Evolutionary conservation across 371 early-diverging fungal genomes (phyloP), one percentile per base, ranked within the genome.

Genomic region (Mortierella sp.): DNA sequence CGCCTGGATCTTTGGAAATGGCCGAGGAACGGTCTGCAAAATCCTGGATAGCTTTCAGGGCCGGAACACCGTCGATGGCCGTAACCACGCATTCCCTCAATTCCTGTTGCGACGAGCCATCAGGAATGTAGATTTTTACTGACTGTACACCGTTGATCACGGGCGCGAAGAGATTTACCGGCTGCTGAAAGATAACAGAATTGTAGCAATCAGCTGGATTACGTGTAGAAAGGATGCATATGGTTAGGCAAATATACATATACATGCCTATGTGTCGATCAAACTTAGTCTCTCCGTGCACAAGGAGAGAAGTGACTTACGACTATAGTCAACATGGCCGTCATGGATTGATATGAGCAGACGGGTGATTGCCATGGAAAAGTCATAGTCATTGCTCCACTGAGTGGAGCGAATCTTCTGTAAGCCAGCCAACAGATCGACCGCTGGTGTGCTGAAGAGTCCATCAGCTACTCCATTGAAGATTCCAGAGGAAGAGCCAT

Each of bases 31-130:
- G 48, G 43, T 72, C 72, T 7, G 68, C 56, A 43, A 56, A 72
- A 34, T 57, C 63, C 41, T 73, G 67, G 34, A 73, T 43, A 47
- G 64, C 75, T 49, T 79, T 66, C 24, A 79, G 53, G 39, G 71
- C 70, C 1, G 78, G 72, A 19, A 47, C 49, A 9, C 79, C 79
- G 30, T 79, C 72, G 31, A 79, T 72, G 32, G 58, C 56, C 6
- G 17, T 57, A 30, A 66, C 69, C 14, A 44, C 54, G 32, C 72
- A 72, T 27, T 72, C 64, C 14, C 14, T 14, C 11, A 34, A 26
- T 37, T 34, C n/a, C 58, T 43, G 32, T n/a, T 42, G 12, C 46
- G 61, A n/a, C n/a, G n/a, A 53, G 30, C 55, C 50, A 12, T 67
- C 53, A 30, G 44, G 42, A 7, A 30, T 62, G 37, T 60, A 63